Conservation (phyloP, 2,329 filamentous ascomycete species). For the Fusarium chaquense region DNA sequence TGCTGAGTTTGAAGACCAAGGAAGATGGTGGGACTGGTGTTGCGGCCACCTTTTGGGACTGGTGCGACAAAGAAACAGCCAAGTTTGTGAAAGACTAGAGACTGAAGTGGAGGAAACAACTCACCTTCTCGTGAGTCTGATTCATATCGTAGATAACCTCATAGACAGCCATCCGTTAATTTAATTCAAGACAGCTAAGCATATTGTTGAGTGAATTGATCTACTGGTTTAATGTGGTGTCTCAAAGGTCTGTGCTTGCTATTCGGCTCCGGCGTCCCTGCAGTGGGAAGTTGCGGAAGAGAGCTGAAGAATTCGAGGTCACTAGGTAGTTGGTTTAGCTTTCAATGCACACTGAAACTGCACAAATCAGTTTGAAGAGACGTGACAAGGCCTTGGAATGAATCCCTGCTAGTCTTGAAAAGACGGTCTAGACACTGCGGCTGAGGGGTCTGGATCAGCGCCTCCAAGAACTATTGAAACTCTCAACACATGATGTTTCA, state of each 20-base stretch:
- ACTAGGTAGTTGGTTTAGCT: background rate
- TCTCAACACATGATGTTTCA: background rate
- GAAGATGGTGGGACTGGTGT: background rate
- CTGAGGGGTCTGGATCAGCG: background rate
- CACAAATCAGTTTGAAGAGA: background rate
- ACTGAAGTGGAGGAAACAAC: background rate
- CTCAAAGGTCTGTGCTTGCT: accelerated
- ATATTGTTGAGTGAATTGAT: too few species aligned
- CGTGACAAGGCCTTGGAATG: accelerated
- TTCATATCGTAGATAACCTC: too few species aligned
- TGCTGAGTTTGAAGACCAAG: background rate
- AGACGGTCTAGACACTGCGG: background rate
- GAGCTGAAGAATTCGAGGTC: background rate
- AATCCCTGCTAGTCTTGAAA: background rate
- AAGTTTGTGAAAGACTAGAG: accelerated
- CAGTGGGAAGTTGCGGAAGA: background rate
- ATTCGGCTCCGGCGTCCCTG: background rate
- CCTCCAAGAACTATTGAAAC: background rate
- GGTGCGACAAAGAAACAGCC: slow-evolving; percentile 6
- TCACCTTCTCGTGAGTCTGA: too few species aligned
- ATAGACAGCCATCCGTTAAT: too few species aligned
- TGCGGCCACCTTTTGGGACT: background rate
- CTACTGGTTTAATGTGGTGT: too few species aligned
- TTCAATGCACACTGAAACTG: accelerated
- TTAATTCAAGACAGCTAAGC: too few species aligned